Evolutionary conservation across 495 filamentous ascomycete species (phyloP).

Genomic region (Neurospora sp.): DNA sequence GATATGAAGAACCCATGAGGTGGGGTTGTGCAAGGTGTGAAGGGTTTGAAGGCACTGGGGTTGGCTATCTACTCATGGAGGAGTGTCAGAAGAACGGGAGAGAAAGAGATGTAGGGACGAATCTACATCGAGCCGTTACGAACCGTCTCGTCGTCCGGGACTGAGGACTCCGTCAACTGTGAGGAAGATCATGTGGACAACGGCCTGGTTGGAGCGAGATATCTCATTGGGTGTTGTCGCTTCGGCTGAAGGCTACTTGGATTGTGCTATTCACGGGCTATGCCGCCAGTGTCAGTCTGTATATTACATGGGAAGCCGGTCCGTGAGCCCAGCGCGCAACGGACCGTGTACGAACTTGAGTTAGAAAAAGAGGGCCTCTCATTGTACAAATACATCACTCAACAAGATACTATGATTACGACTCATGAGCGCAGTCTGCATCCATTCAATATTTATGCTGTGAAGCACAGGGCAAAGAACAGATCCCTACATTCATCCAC

Average conservation of each 20-base stretch:
- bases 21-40: neutral
- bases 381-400: neutral
- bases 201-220: neutral
- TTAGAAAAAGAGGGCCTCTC: neutral
- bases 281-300: neutral
- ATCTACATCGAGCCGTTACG: neutral
- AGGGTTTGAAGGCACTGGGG: neutral
- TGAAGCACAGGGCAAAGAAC: neutral
- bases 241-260: neutral
- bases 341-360: neutral
- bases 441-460: neutral
- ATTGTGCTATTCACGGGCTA: neutral
- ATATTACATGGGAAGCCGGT: neutral
- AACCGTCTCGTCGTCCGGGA: neutral
- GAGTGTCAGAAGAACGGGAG: neutral
- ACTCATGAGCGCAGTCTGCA: neutral
- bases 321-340: neutral
- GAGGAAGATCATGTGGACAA: neutral
- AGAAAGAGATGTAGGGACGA: neutral
- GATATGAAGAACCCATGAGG: constrained; percentile 16
- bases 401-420: neutral
- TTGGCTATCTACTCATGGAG: neutral
- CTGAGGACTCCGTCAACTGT: neutral
- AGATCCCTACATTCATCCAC: neutral
- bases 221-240: neutral